A percentile compares a stretch with the other conserved stretches of the same genome.
Conservation (phyloP, 192 early-diverging fungal genomes). For the Mortierella antarctica region DNA sequence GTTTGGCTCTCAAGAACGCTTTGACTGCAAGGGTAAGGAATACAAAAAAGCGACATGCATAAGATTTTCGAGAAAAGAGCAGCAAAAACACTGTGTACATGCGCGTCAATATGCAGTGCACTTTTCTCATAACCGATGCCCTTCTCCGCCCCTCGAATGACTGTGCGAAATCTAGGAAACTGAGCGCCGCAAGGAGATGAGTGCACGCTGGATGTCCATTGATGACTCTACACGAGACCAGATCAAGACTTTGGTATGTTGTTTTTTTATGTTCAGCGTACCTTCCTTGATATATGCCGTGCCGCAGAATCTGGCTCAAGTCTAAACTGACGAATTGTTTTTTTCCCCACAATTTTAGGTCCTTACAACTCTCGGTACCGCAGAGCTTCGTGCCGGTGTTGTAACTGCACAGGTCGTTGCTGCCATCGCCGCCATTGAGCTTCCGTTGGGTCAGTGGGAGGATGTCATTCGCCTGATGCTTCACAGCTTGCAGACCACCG, state of each 20-base stretch:
- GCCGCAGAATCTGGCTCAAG: neutral
- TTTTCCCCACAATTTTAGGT: constrained; percentile 49
- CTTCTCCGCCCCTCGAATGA: too few relatives aligned
- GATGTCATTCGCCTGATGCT: constrained; percentile 88
- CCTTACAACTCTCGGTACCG: constrained; percentile 64
- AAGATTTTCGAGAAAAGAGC: too few relatives aligned
- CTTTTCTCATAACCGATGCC: neutral
- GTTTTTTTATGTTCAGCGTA: neutral
- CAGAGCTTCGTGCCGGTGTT: constrained; percentile 65
- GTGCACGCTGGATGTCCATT: constrained; percentile 72
- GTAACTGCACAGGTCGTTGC: constrained; percentile 87
- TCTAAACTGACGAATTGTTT: neutral
- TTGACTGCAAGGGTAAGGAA: constrained; percentile 82
- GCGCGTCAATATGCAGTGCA: neutral
- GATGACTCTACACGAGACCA: constrained; percentile 65
- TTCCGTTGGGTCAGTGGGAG: constrained; percentile 88
- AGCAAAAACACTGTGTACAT: neutral
- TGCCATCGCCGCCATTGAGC: constrained; percentile 93
- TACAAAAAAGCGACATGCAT: neutral
- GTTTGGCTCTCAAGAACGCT: constrained; percentile 94
- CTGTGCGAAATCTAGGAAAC: constrained; percentile 52
- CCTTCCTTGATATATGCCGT: neutral
- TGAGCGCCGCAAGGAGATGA: constrained; percentile 65
- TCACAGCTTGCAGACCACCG: constrained; percentile 74
- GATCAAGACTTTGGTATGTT: constrained; percentile 75